Evolutionary conservation across 2,329 filamentous ascomycete genomes (phyloP), one percentile per base, ranked within the genome.

Genomic region (Aspergillus glaucus): DNA sequence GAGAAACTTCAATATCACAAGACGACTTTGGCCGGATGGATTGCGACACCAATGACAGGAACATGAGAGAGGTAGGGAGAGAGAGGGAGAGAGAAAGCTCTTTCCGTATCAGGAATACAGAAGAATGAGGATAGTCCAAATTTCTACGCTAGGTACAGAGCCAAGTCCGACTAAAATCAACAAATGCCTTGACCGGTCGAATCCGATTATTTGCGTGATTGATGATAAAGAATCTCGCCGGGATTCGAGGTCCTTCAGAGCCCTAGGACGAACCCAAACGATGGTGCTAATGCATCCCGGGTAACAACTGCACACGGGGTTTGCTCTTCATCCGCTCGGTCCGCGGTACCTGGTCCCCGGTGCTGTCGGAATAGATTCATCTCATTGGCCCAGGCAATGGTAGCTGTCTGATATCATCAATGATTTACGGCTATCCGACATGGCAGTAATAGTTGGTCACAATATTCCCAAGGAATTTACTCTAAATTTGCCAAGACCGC

Each of bases 1-100:
- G 19, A 19, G 22, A 30, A 32, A 44, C 48, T 43, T 42, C 42
- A 44, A 47, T 51, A 17, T 37, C 28, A 40, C 41, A 54, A 50
- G 49, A 34, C 48, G 50, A 47, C 6, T 41, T 44, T 48, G 41
- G 47, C 53, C 45, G 53, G 43, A 40, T 19, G 46, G 26, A 56
- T 53, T 49, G 47, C 54, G 49, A 52, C 22, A 44, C 22, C n/a
- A 17, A 15, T 1, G 26, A 12, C 26, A 30, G 26, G 26, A 30
- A 30, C 8, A 12, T 10, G 26, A 7, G 26, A 30, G 10, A 12
- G 24, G 5, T 1, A 28, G 26, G 4, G 26, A 28, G 26, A 12
- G 9, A 30, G 26, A 12, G 10, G 42, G 21, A 17, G 15, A 34
- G 22, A 44, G 15, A 14, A n/a, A 44, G 10, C 17, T 14, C 7